phyloP scores from a whole-genome alignment of 768 basidiomycete species.

The Pisolithus marmoratus region DNA sequence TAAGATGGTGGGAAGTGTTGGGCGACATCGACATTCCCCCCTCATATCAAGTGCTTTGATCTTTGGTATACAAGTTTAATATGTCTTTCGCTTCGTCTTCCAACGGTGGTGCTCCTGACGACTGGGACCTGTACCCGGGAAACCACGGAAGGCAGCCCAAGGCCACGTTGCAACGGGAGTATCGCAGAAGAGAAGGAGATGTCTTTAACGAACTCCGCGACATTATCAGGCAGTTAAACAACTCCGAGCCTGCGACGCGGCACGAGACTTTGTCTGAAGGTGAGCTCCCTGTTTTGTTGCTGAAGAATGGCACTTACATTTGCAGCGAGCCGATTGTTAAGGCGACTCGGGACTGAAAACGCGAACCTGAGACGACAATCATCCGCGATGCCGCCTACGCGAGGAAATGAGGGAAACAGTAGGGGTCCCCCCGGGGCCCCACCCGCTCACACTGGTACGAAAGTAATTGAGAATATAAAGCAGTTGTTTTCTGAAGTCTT shows the following conservation, averaged over 20 bases:
- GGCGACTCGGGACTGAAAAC: not conserved
- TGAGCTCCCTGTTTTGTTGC: not conserved
- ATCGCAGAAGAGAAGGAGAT: conserved; percentile 17
- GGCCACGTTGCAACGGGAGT: conserved; percentile 9
- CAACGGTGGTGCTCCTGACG: not conserved
- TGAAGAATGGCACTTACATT: not conserved
- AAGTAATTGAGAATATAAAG: too few relatives aligned
- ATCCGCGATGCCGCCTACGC: too few relatives aligned
- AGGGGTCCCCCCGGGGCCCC: too few relatives aligned
- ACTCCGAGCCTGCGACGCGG: conserved; percentile 9
- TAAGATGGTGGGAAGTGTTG: too few relatives aligned
- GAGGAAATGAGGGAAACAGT: too few relatives aligned
- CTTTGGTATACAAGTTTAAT: not conserved
- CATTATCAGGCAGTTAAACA: conserved; percentile 8
- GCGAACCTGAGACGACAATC: not conserved
- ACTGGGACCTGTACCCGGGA: not conserved
- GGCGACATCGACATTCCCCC: too few relatives aligned
- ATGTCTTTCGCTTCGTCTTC: not conserved
- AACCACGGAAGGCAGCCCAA: conserved; percentile 5
- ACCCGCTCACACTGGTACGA: too few relatives aligned
- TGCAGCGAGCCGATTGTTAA: not conserved
- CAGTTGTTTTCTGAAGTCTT: too few relatives aligned
- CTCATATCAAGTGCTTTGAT: too few relatives aligned
- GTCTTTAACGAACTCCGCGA: conserved; percentile 12
- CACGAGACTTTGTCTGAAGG: conserved; percentile 16